phyloP scores from a whole-genome alignment of 2,329 filamentous ascomycete species.

The Tolypocladium ophioglossoides region DNA sequence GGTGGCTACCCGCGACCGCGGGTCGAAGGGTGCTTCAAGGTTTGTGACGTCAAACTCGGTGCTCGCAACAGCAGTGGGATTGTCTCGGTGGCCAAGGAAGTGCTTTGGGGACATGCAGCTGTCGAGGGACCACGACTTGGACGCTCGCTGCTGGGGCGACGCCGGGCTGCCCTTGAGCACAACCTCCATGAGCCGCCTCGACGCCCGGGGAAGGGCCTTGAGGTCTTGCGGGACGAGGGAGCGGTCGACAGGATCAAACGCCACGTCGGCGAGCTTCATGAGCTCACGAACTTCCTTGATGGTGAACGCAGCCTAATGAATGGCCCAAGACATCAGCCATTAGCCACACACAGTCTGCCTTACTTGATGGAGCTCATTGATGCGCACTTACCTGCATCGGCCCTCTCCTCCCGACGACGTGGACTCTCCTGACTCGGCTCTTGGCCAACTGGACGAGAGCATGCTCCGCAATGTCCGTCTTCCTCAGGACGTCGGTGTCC shows the following conservation, averaged over 20 bases:
- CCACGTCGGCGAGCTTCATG: conserved; percentile 62
- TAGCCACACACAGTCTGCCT: not conserved
- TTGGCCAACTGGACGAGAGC: conserved; percentile 63
- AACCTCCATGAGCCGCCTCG: conserved; percentile 70
- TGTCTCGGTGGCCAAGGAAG: conserved; percentile 44
- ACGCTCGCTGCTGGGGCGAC: conserved; percentile 28
- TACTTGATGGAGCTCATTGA: no score
- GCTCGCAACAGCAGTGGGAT: conserved; percentile 43
- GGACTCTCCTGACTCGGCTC: conserved; percentile 69
- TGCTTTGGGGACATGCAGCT: conserved; percentile 71
- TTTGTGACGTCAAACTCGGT: conserved; percentile 57
- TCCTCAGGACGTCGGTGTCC: conserved; percentile 59
- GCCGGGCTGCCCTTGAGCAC: conserved; percentile 62
- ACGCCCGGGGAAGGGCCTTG: conserved; percentile 61
- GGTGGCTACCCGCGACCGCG: conserved; percentile 33
- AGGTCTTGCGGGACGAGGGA: conserved; percentile 57
- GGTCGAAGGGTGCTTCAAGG: conserved; percentile 45
- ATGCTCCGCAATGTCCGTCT: conserved; percentile 82
- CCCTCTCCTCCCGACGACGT: conserved; percentile 80
- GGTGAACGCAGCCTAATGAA: conserved; percentile 69
- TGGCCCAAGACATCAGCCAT: not conserved
- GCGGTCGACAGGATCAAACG: conserved; percentile 58
- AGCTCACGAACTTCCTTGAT: conserved; percentile 91
- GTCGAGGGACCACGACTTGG: conserved; percentile 72
- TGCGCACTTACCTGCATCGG: conserved; percentile 60